A percentile compares a stretch with the other conserved stretches of the same genome.
phyloP scores from a whole-genome alignment of 352 stramenopile genomes.

The Globisporangium ultimum region DNA sequence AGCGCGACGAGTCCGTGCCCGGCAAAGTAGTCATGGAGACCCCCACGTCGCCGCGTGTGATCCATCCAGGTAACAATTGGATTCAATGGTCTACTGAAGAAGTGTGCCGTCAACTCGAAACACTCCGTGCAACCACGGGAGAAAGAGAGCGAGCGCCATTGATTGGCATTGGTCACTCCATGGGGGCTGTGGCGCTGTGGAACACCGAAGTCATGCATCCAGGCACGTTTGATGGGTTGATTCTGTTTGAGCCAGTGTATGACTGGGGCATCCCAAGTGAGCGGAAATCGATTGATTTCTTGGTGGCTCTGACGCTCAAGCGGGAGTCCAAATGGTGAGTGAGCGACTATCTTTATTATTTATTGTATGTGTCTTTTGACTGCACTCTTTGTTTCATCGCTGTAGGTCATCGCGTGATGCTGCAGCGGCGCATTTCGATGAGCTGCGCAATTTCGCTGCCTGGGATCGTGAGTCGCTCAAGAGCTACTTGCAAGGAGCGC shows the following conservation, averaged over 20 bases:
- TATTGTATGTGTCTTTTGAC: too few species aligned
- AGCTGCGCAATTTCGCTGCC: slow-evolving; percentile 31
- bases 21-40: slow-evolving; percentile 7
- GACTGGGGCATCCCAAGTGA: slow-evolving; percentile 5
- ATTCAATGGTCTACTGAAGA: slow-evolving; percentile 21
- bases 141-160: slow-evolving; percentile 14
- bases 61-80: slow-evolving; percentile 33
- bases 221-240: slow-evolving; percentile 40
- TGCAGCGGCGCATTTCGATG: slow-evolving; percentile 20
- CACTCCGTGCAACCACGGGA: slow-evolving; percentile 4
- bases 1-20: slow-evolving; percentile 29
- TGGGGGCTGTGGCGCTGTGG: slow-evolving; percentile 41
- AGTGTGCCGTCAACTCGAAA: slow-evolving; percentile 21
- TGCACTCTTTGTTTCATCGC: too few species aligned
- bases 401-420: neutral
- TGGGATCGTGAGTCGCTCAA: slow-evolving; percentile 39
- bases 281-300: slow-evolving; percentile 16
- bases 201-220: slow-evolving; percentile 26
- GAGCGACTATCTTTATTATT: too few species aligned
- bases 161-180: slow-evolving; percentile 52
- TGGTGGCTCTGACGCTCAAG: slow-evolving; percentile 36
- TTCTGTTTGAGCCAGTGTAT: slow-evolving; percentile 44
- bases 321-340: slow-evolving; percentile 18
- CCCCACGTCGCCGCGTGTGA: slow-evolving; percentile 20
- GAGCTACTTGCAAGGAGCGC: slow-evolving; percentile 29